Conservation (phyloP, 305 asterid genomes). For the Nicotiana rustica region DNA sequence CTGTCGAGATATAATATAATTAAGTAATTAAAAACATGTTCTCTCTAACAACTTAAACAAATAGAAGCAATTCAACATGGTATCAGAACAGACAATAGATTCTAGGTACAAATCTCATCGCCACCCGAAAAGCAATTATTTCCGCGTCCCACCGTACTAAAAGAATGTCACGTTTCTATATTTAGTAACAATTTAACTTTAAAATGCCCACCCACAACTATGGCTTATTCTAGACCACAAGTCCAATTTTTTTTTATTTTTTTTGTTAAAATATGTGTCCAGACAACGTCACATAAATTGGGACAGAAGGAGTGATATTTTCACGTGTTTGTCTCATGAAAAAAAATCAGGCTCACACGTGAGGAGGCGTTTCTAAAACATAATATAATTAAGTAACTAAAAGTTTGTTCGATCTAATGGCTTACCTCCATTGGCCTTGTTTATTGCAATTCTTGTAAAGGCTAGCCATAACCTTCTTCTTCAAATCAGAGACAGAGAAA, state of each 20-base stretch:
- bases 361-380: neutral
- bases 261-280: too few species aligned
- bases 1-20: slow-evolving; percentile 43
- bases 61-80: too few species aligned
- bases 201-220: too few species aligned
- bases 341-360: neutral
- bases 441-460: slow-evolving; percentile 66
- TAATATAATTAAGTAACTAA: neutral
- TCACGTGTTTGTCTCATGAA: neutral
- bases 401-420: neutral
- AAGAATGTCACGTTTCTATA: too few species aligned
- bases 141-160: too few species aligned
- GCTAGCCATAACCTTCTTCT: slow-evolving; percentile 81
- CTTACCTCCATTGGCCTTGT: slow-evolving; percentile 93
- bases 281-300: too few species aligned
- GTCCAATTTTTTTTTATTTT: too few species aligned
- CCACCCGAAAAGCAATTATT: neutral
- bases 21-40: slow-evolving; percentile 38
- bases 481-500: slow-evolving; percentile 86
- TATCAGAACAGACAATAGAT: too few species aligned
- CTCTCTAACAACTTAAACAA: slow-evolving; percentile 34
- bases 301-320: neutral
- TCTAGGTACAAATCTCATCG: neutral
- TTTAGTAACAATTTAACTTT: too few species aligned
- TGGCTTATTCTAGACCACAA: too few species aligned